Evolutionary conservation across 768 basidiomycete species (phyloP).

Genomic region (Tephrocybe sp.): DNA sequence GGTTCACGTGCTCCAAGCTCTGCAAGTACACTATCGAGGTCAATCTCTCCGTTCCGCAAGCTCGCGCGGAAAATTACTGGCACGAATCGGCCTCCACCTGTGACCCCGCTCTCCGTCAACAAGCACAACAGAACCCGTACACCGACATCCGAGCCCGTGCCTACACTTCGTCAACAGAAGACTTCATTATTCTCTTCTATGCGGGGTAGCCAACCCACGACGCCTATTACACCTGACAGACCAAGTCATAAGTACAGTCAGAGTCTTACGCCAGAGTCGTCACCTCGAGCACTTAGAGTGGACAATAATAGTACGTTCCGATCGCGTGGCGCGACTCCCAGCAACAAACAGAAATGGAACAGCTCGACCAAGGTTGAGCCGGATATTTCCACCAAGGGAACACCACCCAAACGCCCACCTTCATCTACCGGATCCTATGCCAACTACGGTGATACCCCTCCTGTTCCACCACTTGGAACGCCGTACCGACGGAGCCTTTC

Average conservation of each 20-base stretch:
- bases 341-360: constrained; percentile 68
- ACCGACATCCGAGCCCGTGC: constrained; percentile 57
- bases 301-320: constrained; percentile 47
- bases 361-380: constrained; percentile 73
- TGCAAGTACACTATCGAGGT: constrained; percentile 62
- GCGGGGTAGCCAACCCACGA: constrained; percentile 39
- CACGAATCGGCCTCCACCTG: constrained; percentile 33
- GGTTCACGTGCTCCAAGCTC: constrained; percentile 45
- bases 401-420: constrained; percentile 51
- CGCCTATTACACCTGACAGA: constrained; percentile 56
- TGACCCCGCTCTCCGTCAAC: constrained; percentile 49
- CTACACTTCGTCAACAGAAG: constrained; percentile 52
- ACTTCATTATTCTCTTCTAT: constrained; percentile 61
- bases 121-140: constrained; percentile 38
- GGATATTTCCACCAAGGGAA: constrained; percentile 50
- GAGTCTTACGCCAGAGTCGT: constrained; percentile 71
- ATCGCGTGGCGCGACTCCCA: constrained; percentile 17
- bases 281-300: constrained; percentile 44
- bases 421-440: constrained; percentile 44
- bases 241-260: constrained; percentile 67
- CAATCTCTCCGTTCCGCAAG: constrained; percentile 80
- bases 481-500: constrained; percentile 66
- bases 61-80: constrained; percentile 72
- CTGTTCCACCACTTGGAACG: constrained; percentile 48
- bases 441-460: constrained; percentile 34